Percentiles rank a stretch among this genome's conserved stretches.
These are phyloP conservation scores for Heterococcus sp. DNA, from an alignment of 108 stramenopile species.

Conservation along the genomic window DNA sequence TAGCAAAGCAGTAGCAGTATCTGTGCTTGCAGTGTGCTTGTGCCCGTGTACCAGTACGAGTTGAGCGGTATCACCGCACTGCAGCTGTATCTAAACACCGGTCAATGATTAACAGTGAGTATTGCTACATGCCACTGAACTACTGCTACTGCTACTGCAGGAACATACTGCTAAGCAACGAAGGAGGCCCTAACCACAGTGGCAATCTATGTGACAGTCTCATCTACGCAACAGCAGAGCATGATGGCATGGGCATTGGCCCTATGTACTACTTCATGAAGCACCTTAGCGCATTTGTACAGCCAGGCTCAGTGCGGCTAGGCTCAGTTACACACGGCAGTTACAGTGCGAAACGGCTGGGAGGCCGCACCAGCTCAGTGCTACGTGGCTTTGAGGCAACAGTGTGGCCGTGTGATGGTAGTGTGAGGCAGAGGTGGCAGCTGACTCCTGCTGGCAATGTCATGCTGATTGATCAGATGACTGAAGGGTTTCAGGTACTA, in stretches of 20 bases:
- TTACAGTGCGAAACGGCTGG: slow-evolving; percentile 3
- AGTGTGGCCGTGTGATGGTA: slow-evolving; percentile 33
- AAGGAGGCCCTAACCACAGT: slow-evolving; percentile 50
- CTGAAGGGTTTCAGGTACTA: neutral
- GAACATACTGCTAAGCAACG: slow-evolving; percentile 69
- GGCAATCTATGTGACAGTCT: slow-evolving; percentile 85
- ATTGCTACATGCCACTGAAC: slow-evolving; percentile 36
- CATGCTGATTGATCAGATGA: neutral
- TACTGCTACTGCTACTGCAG: too few relatives aligned
- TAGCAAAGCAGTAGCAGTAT: too few relatives aligned
- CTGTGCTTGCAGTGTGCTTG: too few relatives aligned
- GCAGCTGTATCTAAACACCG: too few relatives aligned
- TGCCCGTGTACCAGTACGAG: too few relatives aligned
- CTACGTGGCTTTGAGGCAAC: slow-evolving; percentile 39
- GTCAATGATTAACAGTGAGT: neutral
- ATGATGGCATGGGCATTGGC: slow-evolving; percentile 59
- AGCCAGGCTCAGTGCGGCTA: slow-evolving; percentile 33
- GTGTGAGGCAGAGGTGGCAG: slow-evolving; percentile 46
- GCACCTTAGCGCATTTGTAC: slow-evolving; percentile 37
- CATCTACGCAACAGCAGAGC: slow-evolving; percentile 53
- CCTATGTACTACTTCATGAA: slow-evolving; percentile 75
- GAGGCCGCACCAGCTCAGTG: neutral
- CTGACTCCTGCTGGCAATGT: slow-evolving; percentile 10
- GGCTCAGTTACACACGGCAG: slow-evolving; percentile 12
- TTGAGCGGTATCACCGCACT: too few relatives aligned